Base-by-base conservation (phyloP, 1,139 yeast genomes). In the Saccharomyces hybrid region DNA sequence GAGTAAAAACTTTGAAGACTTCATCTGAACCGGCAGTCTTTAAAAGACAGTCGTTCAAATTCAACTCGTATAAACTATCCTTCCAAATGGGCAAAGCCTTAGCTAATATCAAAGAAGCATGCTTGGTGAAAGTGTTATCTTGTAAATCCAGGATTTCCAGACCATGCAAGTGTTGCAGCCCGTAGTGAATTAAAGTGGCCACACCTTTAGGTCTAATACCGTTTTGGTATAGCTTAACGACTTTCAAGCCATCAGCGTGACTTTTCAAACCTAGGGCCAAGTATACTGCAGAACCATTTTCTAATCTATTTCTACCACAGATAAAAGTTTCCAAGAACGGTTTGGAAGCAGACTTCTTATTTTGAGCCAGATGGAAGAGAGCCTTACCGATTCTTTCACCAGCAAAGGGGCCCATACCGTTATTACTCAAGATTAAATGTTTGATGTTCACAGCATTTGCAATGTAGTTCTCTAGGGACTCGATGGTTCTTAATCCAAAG, bases 391-490 rank as follows among this genome's bases (percentile, higher is more conserved):
- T 87, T 71, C 96, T 81, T 54, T 95, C 86, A 63, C 99, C 99
- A 0, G 98, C 96, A 71, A 86, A 87, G 31, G 99, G 99, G 24
- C 99, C 99, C 83, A 93, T 85, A 54, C 99, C 99, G 70, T 95
- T 93, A 73, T 93, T 93, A 50, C 96, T 86, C 60, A 95, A 77
- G 60, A 88, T 84, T 70, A 95, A 79, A 68, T 93, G 96, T 71
- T 88, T 86, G 57, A 93, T 74, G 27, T 96, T 83, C 16, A 82
- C 78, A 50, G 95, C 96, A 64, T 83, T 78, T 14, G 88, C 75
- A 60, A 95, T 76, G 65, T 86, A 91, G 42, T 75, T 78, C 67
- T 91, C 96, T 58, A 93, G 79, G 12, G 95, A 95, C 58, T 86
- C 96, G 59, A 93, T 89, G 32, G 98, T 88, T 69, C 95, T 96